Evolutionary conservation across 1,139 yeast genomes (phyloP).

Genomic region (Blastobotrys persicus): DNA sequence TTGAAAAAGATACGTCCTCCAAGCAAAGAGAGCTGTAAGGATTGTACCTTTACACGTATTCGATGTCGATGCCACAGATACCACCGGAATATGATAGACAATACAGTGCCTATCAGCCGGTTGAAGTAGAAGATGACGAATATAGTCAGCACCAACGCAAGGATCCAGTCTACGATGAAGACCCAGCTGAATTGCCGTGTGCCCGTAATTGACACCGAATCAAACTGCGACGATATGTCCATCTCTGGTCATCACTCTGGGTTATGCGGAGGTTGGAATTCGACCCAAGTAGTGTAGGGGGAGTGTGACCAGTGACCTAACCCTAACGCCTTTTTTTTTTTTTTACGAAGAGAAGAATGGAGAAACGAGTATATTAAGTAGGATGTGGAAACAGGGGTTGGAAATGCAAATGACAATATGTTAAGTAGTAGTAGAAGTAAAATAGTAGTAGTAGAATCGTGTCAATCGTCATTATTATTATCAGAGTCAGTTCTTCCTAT

Average conservation of each 20-base stretch:
- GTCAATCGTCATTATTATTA: too few relatives aligned
- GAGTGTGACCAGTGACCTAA: background rate
- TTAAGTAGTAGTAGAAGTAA: too few relatives aligned
- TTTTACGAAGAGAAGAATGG: too few relatives aligned
- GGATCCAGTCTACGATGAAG: conserved; percentile 77
- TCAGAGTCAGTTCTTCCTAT: background rate
- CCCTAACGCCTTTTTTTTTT: too few relatives aligned
- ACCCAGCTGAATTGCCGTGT: conserved; percentile 65
- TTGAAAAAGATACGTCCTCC: conserved; percentile 83
- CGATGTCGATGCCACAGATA: conserved; percentile 62
- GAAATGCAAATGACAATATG: too few relatives aligned
- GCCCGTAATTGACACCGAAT: conserved; percentile 31
- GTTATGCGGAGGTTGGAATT: background rate
- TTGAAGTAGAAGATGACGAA: conserved; percentile 74
- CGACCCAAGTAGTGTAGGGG: background rate
- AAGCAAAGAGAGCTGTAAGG: conserved; percentile 68
- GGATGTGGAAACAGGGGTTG: too few relatives aligned
- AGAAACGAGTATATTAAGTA: too few relatives aligned
- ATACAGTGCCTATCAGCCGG: conserved; percentile 61
- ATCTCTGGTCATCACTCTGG: conserved; percentile 6
- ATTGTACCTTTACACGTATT: conserved; percentile 62
- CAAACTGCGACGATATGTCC: conserved; percentile 24
- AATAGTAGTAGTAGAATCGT: too few relatives aligned
- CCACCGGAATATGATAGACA: conserved; percentile 52
- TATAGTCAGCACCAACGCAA: conserved; percentile 59